Base-by-base conservation (phyloP, 1,284 basidiomycete species). In the Microbotryum saponariae region DNA sequence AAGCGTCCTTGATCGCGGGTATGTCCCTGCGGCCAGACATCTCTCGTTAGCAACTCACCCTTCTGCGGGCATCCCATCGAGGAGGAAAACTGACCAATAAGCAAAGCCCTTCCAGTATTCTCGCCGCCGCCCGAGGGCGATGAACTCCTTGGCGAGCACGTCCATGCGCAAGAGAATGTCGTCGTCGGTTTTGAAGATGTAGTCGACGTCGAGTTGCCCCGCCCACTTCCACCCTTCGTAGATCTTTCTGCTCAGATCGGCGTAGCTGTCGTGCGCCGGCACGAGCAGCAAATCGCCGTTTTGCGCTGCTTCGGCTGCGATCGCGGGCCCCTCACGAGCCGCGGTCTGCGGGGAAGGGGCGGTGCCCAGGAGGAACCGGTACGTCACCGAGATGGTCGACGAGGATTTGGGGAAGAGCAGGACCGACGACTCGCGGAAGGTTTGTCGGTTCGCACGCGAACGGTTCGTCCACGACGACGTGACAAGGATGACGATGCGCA, bases 111-210 rank as follows among this genome's bases (percentile, higher is more conserved):
- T 45, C 67, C 67, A 69, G 47, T 69, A 67, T 53, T 62, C 66
- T 2, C 21, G 44, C 33, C 56, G 47, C 53, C 55, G 46, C 6
- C 68, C 68, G 1, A 68, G 53, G 29, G 56, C 48, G 4, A 21
- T 48, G 25, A 69, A 56, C 59, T 69, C 68, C 20, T 58, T 62
- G n/a, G 56, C 61, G 18, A 69, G 23, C 8, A 64, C 37, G 45
- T 69, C 68, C 57, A 69, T 54, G 8, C 68, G 21, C 8, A 67
- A 23, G 2, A 69, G 44, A 7, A 62, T 58, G 21, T 67, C 66
- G 48, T 69, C 68, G 48, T 69, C 63, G 44, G 68, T 69, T 48
- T 65, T 65, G 31, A 69, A n/a, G 3, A 69, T 61, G 42, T 67
- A 69, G 27, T 69, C 66, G 33, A 65, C 67, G n/a, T 63, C 64